phyloP scores from a whole-genome alignment of 257 asterid species.

The Datura wrightii region DNA sequence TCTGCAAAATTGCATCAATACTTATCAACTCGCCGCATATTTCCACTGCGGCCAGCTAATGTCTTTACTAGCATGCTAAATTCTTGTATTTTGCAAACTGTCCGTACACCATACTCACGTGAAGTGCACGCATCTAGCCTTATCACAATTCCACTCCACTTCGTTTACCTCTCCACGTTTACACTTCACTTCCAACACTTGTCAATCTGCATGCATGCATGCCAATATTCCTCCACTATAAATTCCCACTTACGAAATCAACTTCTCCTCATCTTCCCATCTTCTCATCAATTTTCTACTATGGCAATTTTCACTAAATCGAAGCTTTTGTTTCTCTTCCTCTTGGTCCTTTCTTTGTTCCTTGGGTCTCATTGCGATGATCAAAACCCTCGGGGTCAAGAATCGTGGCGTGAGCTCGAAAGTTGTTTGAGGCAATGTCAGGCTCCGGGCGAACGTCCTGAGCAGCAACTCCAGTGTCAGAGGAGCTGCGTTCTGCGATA shows the following conservation, averaged over 20 bases:
- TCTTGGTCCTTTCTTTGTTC: neutral
- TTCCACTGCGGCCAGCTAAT: neutral
- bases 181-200: neutral
- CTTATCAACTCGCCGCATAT: conserved; percentile 36
- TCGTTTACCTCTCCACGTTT: neutral
- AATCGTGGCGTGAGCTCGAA: conserved; percentile 33
- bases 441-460: conserved; percentile 21
- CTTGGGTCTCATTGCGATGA: neutral
- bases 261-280: neutral
- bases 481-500: neutral
- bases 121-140: neutral
- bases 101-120: neutral
- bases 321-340: neutral
- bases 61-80: neutral
- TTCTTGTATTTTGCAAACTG: no score
- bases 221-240: neutral
- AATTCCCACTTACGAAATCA: neutral
- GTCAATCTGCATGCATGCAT: neutral
- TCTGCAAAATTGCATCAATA: neutral
- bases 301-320: neutral
- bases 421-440: conserved; percentile 30
- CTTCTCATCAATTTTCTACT: neutral
- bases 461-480: neutral
- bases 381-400: conserved; percentile 28
- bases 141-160: neutral